These are phyloP conservation scores for Tuctoria greenei DNA, from an alignment of 176 grass and related monocot species.

Conservation along the genomic window DNA sequence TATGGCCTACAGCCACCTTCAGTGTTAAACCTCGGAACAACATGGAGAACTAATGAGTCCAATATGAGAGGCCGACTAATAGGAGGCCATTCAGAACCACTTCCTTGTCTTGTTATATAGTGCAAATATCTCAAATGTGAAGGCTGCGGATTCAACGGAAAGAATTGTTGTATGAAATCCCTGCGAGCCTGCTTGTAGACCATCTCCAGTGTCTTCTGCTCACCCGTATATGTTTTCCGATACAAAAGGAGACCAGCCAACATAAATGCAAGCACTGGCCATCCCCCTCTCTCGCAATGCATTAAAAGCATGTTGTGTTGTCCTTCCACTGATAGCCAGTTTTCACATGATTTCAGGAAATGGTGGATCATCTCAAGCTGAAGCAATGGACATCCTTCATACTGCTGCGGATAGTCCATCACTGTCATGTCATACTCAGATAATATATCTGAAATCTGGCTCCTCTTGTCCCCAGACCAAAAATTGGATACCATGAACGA, in stretches of 20 bases:
- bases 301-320: constrained; percentile 92
- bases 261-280: constrained; percentile 95
- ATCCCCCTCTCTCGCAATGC: constrained; percentile 91
- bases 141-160: constrained; percentile 82
- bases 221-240: constrained; percentile 71
- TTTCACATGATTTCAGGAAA: constrained; percentile 95
- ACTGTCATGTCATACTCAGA: constrained; percentile 93
- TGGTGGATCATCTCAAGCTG: constrained; percentile 95
- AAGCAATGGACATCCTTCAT: constrained; percentile 92
- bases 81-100: constrained; percentile 81
- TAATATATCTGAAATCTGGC: constrained; percentile 81
- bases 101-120: constrained; percentile 80
- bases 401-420: constrained; percentile 94
- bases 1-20: constrained; percentile 73
- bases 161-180: constrained; percentile 84
- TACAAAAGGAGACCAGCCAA: constrained; percentile 87
- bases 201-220: constrained; percentile 94
- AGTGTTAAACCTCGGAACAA: constrained; percentile 70
- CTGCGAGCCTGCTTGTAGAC: constrained; percentile 93
- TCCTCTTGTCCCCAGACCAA: constrained; percentile 75
- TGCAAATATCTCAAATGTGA: constrained; percentile 95
- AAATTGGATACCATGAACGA: constrained; percentile 98
- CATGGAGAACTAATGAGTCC: constrained; percentile 58
- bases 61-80: constrained; percentile 55
- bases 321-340: constrained; percentile 91